phyloP scores from a whole-genome alignment of 139 green algal species.

The Coelastrella sp. region DNA sequence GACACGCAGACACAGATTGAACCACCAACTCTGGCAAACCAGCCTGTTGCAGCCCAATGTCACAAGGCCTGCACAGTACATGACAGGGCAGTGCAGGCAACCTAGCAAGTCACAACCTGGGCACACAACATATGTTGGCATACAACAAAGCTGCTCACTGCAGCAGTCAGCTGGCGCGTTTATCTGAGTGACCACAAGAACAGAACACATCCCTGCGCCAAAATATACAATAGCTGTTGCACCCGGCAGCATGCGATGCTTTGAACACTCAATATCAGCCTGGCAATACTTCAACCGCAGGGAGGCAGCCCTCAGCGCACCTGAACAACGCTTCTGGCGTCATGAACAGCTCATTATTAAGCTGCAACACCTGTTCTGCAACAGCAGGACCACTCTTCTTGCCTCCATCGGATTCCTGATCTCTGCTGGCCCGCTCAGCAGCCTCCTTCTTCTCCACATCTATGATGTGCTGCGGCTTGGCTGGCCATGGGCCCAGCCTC shows the following conservation, averaged over 20 bases:
- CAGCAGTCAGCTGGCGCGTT: too few relatives aligned
- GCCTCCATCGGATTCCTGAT: constrained; percentile 8
- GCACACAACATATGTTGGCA: too few relatives aligned
- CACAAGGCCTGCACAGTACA: constrained; percentile 45
- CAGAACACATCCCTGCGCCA: too few relatives aligned
- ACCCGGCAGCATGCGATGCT: too few relatives aligned
- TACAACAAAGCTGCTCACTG: too few relatives aligned
- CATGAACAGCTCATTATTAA: constrained; percentile 99
- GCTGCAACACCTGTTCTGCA: constrained; percentile 75
- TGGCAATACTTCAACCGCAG: not conserved
- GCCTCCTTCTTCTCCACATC: constrained; percentile 21
- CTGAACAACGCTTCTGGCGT: constrained; percentile 92
- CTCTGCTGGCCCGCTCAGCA: constrained; percentile 13
- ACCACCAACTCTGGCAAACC: constrained; percentile 71
- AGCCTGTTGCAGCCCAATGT: constrained; percentile 78
- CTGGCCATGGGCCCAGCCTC: not conserved
- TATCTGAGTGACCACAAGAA: too few relatives aligned
- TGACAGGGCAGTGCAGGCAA: not conserved
- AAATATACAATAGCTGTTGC: too few relatives aligned
- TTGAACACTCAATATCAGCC: too few relatives aligned
- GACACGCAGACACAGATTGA: constrained; percentile 50
- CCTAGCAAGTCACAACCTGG: not conserved
- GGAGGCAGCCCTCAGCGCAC: constrained; percentile 1
- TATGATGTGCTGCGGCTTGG: constrained; percentile 26
- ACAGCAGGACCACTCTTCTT: constrained; percentile 33